A percentile compares a stretch with the other conserved stretches of the same genome.
phyloP scores from a whole-genome alignment of 1,284 basidiomycete species.

The Fistulina hepatica region DNA sequence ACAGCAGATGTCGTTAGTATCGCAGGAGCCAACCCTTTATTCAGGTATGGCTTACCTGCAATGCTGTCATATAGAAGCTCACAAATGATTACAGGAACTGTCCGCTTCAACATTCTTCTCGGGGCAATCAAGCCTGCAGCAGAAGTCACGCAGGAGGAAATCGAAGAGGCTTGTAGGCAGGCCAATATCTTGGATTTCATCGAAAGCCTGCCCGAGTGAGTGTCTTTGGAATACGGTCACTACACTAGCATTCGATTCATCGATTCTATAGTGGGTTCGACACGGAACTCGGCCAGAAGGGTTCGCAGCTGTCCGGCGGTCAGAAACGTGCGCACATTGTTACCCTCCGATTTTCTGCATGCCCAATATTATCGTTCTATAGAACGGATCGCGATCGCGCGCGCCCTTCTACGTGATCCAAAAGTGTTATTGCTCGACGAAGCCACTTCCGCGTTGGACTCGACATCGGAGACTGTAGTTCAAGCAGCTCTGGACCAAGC shows the following conservation, averaged over 20 bases:
- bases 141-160: conserved; percentile 81
- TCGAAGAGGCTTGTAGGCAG: conserved; percentile 75
- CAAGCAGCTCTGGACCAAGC: conserved; percentile 90
- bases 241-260: conserved; percentile 6
- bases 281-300: conserved; percentile 90
- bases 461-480: conserved; percentile 87
- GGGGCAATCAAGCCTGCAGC: conserved; percentile 77
- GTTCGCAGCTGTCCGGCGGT: conserved; percentile 86
- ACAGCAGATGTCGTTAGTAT: conserved; percentile 79
- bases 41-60: conserved; percentile 75
- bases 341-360: conserved; percentile 16
- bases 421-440: conserved; percentile 89
- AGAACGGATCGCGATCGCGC: conserved; percentile 95
- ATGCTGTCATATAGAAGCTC: no score
- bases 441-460: conserved; percentile 90
- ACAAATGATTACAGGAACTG: no score
- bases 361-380: conserved; percentile 24
- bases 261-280: conserved; percentile 65
- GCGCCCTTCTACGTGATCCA: conserved; percentile 90
- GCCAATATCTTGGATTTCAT: conserved; percentile 93
- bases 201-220: conserved; percentile 70
- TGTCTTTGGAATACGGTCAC: conserved; percentile 11
- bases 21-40: conserved; percentile 86
- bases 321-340: conserved; percentile 62
- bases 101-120: conserved; percentile 83